These are phyloP conservation scores for Solanum verrucosum DNA, from an alignment of 257 asterid species.

Conservation along the genomic window DNA sequence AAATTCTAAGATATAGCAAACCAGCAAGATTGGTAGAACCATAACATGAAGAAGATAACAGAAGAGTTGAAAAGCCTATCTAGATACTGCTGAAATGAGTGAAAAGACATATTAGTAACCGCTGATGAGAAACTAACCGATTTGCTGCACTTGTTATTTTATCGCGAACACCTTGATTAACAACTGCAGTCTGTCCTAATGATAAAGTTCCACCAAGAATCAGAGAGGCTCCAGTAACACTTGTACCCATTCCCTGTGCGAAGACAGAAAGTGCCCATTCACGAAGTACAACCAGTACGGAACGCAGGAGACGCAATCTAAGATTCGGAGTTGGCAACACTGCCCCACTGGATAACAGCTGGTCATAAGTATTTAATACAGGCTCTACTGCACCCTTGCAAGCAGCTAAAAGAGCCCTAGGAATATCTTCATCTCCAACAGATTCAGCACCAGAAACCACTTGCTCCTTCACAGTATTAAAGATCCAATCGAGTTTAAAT, in stretches of 20 bases:
- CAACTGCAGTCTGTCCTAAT: constrained; percentile 39
- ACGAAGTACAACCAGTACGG: constrained; percentile 72
- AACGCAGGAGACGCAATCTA: constrained; percentile 73
- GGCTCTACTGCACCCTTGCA: constrained; percentile 88
- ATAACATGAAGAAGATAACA: background rate
- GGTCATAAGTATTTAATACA: constrained; percentile 75
- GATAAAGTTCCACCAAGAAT: constrained; percentile 70
- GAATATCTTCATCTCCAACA: constrained; percentile 87
- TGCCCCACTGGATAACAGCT: constrained; percentile 66
- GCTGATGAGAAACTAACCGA: constrained; percentile 30
- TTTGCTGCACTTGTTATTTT: constrained; percentile 80
- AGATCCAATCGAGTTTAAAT: background rate
- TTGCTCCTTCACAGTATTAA: constrained; percentile 42
- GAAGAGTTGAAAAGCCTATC: background rate
- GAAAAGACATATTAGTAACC: background rate
- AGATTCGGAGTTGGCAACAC: constrained; percentile 59
- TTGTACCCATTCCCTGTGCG: constrained; percentile 74
- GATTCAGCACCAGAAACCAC: constrained; percentile 60
- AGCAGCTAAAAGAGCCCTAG: constrained; percentile 82
- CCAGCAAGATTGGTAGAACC: background rate
- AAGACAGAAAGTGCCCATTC: constrained; percentile 79
- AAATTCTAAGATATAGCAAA: background rate
- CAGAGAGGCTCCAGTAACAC: constrained; percentile 71
- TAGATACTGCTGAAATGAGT: background rate
- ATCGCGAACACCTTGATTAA: constrained; percentile 77